Percentiles rank a stretch among this genome's conserved stretches.
phyloP scores from a whole-genome alignment of 2,329 filamentous ascomycete species.

The Chaetomiaceae sp. region DNA sequence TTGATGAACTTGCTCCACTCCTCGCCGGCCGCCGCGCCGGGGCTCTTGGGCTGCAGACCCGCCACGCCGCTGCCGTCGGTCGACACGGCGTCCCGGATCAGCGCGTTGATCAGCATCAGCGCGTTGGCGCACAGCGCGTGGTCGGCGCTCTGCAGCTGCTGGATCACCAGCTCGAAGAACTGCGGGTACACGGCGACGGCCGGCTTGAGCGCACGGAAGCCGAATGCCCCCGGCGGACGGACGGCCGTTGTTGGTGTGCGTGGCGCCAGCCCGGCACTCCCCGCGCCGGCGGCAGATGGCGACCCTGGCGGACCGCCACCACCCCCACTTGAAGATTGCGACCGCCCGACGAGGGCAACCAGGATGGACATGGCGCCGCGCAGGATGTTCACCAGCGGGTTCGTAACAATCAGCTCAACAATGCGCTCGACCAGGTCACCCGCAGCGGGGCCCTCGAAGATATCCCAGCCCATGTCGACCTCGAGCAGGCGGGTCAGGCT shows the following conservation, averaged over 20 bases:
- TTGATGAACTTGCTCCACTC: constrained; percentile 98
- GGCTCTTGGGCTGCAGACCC: constrained; percentile 27
- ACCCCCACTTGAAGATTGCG: constrained; percentile 43
- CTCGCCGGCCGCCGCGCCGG: constrained; percentile 40
- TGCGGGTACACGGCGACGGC: constrained; percentile 86
- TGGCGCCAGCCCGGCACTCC: constrained; percentile 2
- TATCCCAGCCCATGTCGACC: constrained; percentile 97
- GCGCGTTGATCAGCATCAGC: constrained; percentile 87
- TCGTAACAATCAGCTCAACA: constrained; percentile 87
- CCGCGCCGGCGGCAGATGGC: neutral
- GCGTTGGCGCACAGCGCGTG: constrained; percentile 94
- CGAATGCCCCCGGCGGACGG: constrained; percentile 58
- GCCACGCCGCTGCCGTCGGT: constrained; percentile 49
- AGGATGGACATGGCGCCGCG: constrained; percentile 95
- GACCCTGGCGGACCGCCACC: neutral
- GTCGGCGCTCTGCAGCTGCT: constrained; percentile 85
- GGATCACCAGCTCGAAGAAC: constrained; percentile 90
- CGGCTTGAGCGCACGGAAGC: constrained; percentile 86
- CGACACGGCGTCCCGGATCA: constrained; percentile 86
- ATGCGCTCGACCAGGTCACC: constrained; percentile 68
- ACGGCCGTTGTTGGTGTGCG: constrained; percentile 6
- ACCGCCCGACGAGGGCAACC: constrained; percentile 85
- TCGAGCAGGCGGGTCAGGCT: constrained; percentile 82
- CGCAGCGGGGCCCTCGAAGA: constrained; percentile 58
- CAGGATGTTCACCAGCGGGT: constrained; percentile 94